These are phyloP conservation scores for Rhizopogon vinicolor DNA, from an alignment of 768 basidiomycete genomes.

Conservation along the genomic window DNA sequence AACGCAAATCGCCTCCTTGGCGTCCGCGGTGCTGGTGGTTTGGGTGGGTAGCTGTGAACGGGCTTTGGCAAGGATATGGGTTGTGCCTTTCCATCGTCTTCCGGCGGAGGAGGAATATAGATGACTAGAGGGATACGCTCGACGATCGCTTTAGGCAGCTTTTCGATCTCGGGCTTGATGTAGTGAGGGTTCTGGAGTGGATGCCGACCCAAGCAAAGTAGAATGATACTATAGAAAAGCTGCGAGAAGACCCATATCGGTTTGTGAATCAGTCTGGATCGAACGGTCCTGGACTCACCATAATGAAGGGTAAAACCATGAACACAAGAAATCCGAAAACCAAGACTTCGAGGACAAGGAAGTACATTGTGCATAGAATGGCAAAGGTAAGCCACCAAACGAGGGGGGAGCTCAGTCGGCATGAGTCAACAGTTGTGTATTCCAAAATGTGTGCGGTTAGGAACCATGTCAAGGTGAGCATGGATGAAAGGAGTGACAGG, in stretches of 20 bases:
- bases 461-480: constrained; percentile 80
- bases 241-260: constrained; percentile 21
- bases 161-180: constrained; percentile 77
- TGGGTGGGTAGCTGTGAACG: constrained; percentile 63
- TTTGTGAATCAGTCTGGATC: background rate
- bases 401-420: constrained; percentile 70
- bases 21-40: constrained; percentile 22
- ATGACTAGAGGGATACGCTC: constrained; percentile 80
- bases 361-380: constrained; percentile 74
- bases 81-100: constrained; percentile 26
- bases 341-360: constrained; percentile 69
- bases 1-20: constrained; percentile 52
- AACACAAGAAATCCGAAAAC: constrained; percentile 74
- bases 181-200: constrained; percentile 69
- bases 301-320: constrained; percentile 72
- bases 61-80: constrained; percentile 41
- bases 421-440: constrained; percentile 72
- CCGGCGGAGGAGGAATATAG: constrained; percentile 79
- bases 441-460: constrained; percentile 74
- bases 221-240: constrained; percentile 75
- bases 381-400: constrained; percentile 86
- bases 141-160: constrained; percentile 65
- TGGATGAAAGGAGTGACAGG: constrained; percentile 58
- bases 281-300: constrained; percentile 44
- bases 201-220: constrained; percentile 77